A percentile compares a stretch with the other conserved stretches of the same genome.
Conservation (phyloP, 495 filamentous ascomycete genomes). For the Aspergillus mulundensis region DNA sequence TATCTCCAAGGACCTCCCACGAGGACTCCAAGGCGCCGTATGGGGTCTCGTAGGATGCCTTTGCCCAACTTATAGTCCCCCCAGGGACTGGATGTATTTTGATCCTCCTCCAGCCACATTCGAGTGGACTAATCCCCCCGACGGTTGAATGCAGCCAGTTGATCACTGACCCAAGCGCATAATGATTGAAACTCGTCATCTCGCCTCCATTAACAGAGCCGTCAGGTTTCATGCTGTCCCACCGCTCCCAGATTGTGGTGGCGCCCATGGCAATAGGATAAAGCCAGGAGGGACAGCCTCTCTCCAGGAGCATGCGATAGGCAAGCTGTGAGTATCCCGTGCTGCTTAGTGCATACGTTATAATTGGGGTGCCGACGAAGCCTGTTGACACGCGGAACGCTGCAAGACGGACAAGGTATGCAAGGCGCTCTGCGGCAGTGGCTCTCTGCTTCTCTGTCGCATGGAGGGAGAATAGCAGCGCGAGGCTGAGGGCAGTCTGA, state of each 20-base stretch:
- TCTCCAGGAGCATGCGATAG: conserved; percentile 40
- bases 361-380: too few relatives aligned
- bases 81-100: too few relatives aligned
- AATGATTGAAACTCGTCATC: conserved; percentile 57
- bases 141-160: conserved; percentile 30
- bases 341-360: too few relatives aligned
- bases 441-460: conserved; percentile 26
- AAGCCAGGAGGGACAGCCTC: conserved; percentile 47
- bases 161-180: conserved; percentile 41
- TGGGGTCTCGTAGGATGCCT: too few relatives aligned
- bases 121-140: conserved; percentile 20
- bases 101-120: conserved; percentile 24
- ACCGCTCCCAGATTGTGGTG: conserved; percentile 56
- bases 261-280: conserved; percentile 50
- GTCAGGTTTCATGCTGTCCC: conserved; percentile 51
- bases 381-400: conserved; percentile 20
- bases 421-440: conserved; percentile 31
- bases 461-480: conserved; percentile 42
- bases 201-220: conserved; percentile 48
- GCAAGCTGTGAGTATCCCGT: conserved; percentile 14
- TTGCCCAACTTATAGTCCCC: too few relatives aligned
- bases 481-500: conserved; percentile 45
- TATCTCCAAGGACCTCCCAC: too few relatives aligned
- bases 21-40: too few relatives aligned
- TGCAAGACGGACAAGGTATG: conserved; percentile 31